Evolutionary conservation across 1,284 basidiomycete genomes (phyloP), one percentile per base, ranked within the genome.

Genomic region (Pyrrhoderma noxium): DNA sequence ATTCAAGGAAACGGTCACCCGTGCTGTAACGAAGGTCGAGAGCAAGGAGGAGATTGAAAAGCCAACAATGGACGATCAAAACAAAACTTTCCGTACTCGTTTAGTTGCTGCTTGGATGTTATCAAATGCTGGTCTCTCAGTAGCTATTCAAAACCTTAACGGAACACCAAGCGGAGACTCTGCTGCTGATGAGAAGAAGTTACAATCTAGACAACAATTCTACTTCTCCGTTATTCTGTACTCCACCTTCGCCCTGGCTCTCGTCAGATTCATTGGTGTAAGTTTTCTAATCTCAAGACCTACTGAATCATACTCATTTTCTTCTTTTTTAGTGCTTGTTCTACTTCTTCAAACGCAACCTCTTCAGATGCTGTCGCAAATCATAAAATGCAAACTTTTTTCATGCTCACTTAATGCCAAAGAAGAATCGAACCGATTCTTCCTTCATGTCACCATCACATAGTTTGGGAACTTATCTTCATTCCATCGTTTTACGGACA

Each of bases 1-100:
- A 36, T 98, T 97, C 76, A 91, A 93, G 67, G 85, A 89, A 61
- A 96, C 94, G 0, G 94, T 97, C 3, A 87, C 84, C 11, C 87
- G 95, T 51, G 94, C 94, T 0, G 81, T 97, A 47, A 86, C 90
- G 35, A 92, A 93, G 62, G 68, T 88, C 57, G 77, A 85, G 19
- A 73, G 74, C 25, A 81, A 82, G 57, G 85, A 89, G 53, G 80
- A 67, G 0, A 52, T 73, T 2, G 92, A 94, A 64, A 86, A 85
- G 65, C 92, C 93, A 0, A 94, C 82, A 11, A 77, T 89, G 77
- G 93, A 96, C 63, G 91, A 93, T 63, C 76, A 86, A 67, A 95
- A 95, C 72, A 89, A 85, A 70, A 94, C 93, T 1, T 96, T 95
- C 85, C 83, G 93, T 57, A 94, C 92, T 1, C 84, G 89, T 56